phyloP scores from a whole-genome alignment of 202 grass and related monocot species.

The Cymbopogon flexuosus region DNA sequence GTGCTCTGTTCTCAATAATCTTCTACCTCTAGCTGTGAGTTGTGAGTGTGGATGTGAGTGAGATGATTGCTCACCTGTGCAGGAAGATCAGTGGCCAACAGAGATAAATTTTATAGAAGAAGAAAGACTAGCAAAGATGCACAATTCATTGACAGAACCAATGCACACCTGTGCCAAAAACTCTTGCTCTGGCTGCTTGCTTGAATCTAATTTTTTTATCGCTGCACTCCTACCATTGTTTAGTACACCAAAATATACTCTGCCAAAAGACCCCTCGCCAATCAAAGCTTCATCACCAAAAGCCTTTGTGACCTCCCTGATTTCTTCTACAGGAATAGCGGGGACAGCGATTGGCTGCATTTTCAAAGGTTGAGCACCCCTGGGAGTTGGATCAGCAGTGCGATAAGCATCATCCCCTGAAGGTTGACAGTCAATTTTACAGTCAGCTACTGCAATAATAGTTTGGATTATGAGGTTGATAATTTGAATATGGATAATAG shows the following conservation, averaged over 20 bases:
- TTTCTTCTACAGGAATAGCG: conserved; percentile 49
- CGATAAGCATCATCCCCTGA: conserved; percentile 43
- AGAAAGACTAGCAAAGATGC: neutral
- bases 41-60: no score
- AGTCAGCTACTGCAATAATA: neutral
- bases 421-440: neutral
- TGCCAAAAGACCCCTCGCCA: conserved; percentile 59
- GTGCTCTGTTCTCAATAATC: no score
- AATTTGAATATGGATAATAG: neutral
- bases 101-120: conserved; percentile 6
- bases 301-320: conserved; percentile 44
- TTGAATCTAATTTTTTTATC: conserved; percentile 52
- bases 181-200: conserved; percentile 60
- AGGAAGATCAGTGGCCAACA: neutral
- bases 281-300: conserved; percentile 55
- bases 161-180: conserved; percentile 46
- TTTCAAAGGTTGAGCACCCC: conserved; percentile 48
- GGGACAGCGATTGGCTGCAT: conserved; percentile 53
- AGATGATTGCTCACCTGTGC: no score
- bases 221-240: conserved; percentile 41
- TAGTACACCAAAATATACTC: conserved; percentile 46
- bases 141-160: conserved; percentile 5
- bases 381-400: conserved; percentile 35
- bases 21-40: no score
- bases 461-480: neutral